Percentiles rank a stretch among this genome's conserved stretches.
These are phyloP conservation scores for Baeospora myosura DNA, from an alignment of 1,284 basidiomycete species.

Conservation along the genomic window DNA sequence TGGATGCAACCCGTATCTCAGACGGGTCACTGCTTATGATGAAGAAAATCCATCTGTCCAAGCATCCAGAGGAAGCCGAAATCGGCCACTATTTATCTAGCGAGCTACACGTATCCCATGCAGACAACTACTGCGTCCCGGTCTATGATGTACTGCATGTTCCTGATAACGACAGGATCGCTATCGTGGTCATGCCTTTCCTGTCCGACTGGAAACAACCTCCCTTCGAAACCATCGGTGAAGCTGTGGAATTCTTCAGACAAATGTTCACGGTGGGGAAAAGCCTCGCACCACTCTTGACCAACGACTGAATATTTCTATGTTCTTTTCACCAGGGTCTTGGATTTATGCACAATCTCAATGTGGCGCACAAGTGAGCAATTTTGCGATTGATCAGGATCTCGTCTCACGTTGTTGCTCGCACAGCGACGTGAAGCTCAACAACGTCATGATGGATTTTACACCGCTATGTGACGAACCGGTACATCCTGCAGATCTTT, in stretches of 20 bases:
- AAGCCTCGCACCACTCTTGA: neutral
- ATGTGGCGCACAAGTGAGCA: constrained; percentile 11
- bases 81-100: constrained; percentile 16
- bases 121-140: constrained; percentile 23
- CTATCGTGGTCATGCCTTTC: constrained; percentile 27
- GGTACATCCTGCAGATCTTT: constrained; percentile 18
- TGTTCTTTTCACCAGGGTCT: too few relatives aligned
- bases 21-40: constrained; percentile 16
- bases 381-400: neutral
- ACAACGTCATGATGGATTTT: constrained; percentile 25
- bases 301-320: neutral
- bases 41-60: constrained; percentile 14
- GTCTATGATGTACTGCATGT: constrained; percentile 21
- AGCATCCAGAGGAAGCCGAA: constrained; percentile 16
- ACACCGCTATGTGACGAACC: constrained; percentile 16
- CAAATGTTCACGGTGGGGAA: constrained; percentile 26
- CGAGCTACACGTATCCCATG: constrained; percentile 4
- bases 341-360: constrained; percentile 22
- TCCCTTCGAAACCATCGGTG: constrained; percentile 22
- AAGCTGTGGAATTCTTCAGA: constrained; percentile 25
- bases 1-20: constrained; percentile 17
- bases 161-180: constrained; percentile 14
- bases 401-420: constrained; percentile 5
- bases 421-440: constrained; percentile 17
- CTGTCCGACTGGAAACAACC: constrained; percentile 21